A percentile compares a stretch with the other conserved stretches of the same genome.
These are phyloP conservation scores for Cotoneaster glaucophyllus DNA, from an alignment of 306 rosid genomes.

Conservation along the genomic window DNA sequence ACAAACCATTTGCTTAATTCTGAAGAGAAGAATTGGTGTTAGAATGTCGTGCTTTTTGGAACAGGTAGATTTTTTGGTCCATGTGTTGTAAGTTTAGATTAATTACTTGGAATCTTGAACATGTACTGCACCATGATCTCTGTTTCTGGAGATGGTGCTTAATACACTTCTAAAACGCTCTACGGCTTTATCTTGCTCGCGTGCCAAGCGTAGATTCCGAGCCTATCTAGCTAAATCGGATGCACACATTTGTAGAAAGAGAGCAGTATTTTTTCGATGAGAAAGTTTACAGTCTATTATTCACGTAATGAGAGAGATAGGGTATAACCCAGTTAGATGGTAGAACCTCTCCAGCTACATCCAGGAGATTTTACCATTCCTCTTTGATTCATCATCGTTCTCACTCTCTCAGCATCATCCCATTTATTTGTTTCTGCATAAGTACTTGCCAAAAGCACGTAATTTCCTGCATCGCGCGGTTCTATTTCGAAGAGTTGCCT, in stretches of 20 bases:
- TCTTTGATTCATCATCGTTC: slow-evolving; percentile 40
- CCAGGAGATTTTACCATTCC: slow-evolving; percentile 48
- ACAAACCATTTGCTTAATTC: background rate
- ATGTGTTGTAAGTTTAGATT: slow-evolving; percentile 16
- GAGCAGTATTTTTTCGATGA: background rate
- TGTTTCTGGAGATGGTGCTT: background rate
- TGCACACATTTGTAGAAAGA: background rate
- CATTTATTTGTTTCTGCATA: slow-evolving; percentile 56
- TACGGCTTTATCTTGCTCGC: background rate
- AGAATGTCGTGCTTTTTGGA: background rate
- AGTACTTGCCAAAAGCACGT: slow-evolving; percentile 59
- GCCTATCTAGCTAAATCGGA: background rate
- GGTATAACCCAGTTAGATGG: background rate
- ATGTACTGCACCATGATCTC: background rate
- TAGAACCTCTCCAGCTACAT: slow-evolving; percentile 34
- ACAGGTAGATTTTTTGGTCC: slow-evolving; percentile 11
- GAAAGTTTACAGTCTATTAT: background rate
- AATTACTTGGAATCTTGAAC: background rate
- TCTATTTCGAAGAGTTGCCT: slow-evolving; percentile 50
- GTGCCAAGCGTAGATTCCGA: background rate
- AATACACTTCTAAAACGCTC: background rate
- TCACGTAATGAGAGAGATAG: background rate
- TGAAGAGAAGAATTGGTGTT: slow-evolving; percentile 10
- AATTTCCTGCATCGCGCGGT: slow-evolving; percentile 47
- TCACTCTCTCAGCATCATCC: slow-evolving; percentile 51